Percentiles rank a stretch among this genome's conserved stretches.
Conservation (phyloP, 441 rosid species). For the Jatropha multifida region DNA sequence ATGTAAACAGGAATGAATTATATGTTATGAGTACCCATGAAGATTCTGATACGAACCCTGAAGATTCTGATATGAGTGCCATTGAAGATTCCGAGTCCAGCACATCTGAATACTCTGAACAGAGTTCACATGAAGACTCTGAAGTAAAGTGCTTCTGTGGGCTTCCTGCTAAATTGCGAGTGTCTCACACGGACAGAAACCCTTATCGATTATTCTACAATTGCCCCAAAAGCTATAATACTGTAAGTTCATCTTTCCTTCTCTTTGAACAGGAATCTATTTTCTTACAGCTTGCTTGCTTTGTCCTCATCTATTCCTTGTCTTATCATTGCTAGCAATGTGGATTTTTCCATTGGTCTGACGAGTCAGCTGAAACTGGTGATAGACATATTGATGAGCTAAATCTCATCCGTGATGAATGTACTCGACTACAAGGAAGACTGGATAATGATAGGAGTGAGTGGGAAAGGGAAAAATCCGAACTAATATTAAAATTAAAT, state of each 20-base stretch:
- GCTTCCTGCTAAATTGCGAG: slow-evolving; percentile 17
- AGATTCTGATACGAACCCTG: neutral
- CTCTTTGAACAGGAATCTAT: neutral
- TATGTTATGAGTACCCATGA: neutral
- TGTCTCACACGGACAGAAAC: slow-evolving; percentile 15
- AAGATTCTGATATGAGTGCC: neutral
- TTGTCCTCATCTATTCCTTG: neutral
- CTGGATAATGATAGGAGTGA: neutral
- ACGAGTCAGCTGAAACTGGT: slow-evolving; percentile 18
- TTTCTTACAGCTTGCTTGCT: neutral
- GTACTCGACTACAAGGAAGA: slow-evolving; percentile 15
- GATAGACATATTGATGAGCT: slow-evolving; percentile 22
- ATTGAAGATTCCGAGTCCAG: slow-evolving; percentile 3
- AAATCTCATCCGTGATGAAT: slow-evolving; percentile 17
- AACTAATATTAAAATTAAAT: slow-evolving; percentile 10
- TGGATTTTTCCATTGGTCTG: slow-evolving; percentile 14
- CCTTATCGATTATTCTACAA: slow-evolving; percentile 27
- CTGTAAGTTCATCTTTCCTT: slow-evolving; percentile 11
- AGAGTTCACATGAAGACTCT: neutral
- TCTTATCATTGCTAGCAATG: slow-evolving; percentile 19
- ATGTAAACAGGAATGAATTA: slow-evolving; percentile 6
- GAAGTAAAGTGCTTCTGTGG: slow-evolving; percentile 5
- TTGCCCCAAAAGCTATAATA: slow-evolving; percentile 6
- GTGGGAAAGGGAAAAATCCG: slow-evolving; percentile 19
- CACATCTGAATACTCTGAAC: neutral